These are phyloP conservation scores for Lachnellula cervina DNA, from an alignment of 2,329 filamentous ascomycete genomes.

Conservation along the genomic window DNA sequence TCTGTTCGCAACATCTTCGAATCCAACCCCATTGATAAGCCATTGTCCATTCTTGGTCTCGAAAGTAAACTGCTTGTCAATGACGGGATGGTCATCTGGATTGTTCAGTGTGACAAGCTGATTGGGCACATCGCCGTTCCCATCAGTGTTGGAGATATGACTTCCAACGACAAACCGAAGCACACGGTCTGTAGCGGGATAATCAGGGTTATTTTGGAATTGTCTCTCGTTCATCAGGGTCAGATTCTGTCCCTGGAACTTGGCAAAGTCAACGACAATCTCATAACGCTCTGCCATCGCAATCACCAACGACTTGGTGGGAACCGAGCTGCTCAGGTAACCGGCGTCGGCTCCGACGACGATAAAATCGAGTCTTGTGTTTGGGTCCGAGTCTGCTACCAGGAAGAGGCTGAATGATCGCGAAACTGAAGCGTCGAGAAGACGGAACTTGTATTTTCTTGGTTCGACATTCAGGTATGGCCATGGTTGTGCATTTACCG, in stretches of 20 bases:
- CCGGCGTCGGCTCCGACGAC: constrained; percentile 52
- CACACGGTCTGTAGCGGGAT: constrained; percentile 45
- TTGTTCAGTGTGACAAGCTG: constrained; percentile 36
- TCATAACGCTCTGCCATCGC: constrained; percentile 56
- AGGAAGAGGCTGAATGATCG: constrained; percentile 20
- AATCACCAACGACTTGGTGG: constrained; percentile 39
- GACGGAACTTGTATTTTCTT: constrained; percentile 51
- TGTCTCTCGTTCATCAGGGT: constrained; percentile 39
- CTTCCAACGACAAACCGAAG: constrained; percentile 41
- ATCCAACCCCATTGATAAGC: constrained; percentile 48
- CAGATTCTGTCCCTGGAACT: constrained; percentile 44
- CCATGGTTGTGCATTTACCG: constrained; percentile 57
- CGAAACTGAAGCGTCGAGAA: constrained; percentile 4
- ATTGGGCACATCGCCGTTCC: constrained; percentile 33
- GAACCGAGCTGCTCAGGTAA: constrained; percentile 43
- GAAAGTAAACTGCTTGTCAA: constrained; percentile 44
- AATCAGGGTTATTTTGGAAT: constrained; percentile 44
- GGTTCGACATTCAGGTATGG: constrained; percentile 54
- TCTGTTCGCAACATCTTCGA: constrained; percentile 43
- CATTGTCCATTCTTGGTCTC: constrained; percentile 40
- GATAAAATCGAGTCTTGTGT: constrained; percentile 36
- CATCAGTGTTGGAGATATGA: constrained; percentile 10
- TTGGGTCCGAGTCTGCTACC: constrained; percentile 14
- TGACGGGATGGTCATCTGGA: constrained; percentile 32
- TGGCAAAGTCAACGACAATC: constrained; percentile 51